These are phyloP conservation scores for Schrenkiella parvula DNA, from an alignment of 345 rosid genomes.

Conservation along the genomic window DNA sequence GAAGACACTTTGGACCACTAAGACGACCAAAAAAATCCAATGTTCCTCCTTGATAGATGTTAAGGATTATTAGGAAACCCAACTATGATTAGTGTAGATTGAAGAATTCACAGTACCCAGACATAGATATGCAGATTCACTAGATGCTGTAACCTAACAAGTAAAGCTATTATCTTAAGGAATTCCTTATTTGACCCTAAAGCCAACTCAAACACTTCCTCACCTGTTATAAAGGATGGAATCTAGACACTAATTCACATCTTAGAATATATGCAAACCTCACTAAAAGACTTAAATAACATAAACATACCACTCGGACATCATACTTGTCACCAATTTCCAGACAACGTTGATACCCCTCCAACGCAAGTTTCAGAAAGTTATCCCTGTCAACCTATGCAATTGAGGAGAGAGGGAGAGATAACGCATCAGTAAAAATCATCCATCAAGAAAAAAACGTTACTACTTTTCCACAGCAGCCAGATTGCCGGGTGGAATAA, in stretches of 20 bases:
- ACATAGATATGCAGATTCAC: conserved; percentile 1
- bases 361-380: conserved; percentile 84
- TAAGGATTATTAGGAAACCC: background rate
- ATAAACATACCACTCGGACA: conserved; percentile 91
- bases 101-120: background rate
- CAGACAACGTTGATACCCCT: conserved; percentile 84
- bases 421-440: conserved; percentile 16
- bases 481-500: conserved; percentile 3
- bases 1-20: background rate
- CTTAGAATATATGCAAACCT: conserved; percentile 2
- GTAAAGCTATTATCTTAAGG: background rate
- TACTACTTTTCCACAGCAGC: background rate
- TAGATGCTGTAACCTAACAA: conserved; percentile 1
- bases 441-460: conserved; percentile 1
- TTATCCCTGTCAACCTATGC: conserved; percentile 84
- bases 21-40: too few species aligned
- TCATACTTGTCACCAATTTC: conserved; percentile 90
- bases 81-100: background rate
- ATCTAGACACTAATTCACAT: background rate
- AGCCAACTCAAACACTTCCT: background rate
- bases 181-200: background rate
- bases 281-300: conserved; percentile 18
- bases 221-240: background rate
- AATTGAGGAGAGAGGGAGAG: background rate
- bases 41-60: background rate